phyloP scores from a whole-genome alignment of 129 eudicot genomes.

The Centella asiatica region DNA sequence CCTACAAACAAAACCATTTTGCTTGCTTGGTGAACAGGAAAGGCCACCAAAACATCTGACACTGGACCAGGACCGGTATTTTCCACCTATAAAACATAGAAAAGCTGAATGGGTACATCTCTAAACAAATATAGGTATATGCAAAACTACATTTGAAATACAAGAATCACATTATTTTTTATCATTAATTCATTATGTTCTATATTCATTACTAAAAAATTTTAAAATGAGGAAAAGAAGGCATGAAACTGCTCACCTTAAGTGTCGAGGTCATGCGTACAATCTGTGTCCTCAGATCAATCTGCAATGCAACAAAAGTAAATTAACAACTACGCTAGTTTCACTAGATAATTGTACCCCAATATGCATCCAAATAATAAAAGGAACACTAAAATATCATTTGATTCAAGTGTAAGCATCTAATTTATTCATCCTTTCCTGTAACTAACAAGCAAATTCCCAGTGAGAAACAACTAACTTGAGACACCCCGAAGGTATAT shows the following conservation, averaged over 20 bases:
- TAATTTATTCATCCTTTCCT: neutral
- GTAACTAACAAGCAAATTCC: neutral
- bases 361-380: neutral
- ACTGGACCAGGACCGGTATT: slow-evolving; percentile 62
- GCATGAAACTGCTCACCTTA: slow-evolving; percentile 36
- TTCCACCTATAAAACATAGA: slow-evolving; percentile 42
- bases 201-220: neutral
- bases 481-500: neutral
- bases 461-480: neutral
- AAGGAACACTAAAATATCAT: neutral
- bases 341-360: neutral
- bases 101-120: neutral
- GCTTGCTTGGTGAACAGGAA: slow-evolving; percentile 66
- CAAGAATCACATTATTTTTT: no score
- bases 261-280: slow-evolving; percentile 59
- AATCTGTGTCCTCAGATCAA: slow-evolving; percentile 78
- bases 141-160: neutral
- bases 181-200: neutral
- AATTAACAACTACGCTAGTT: slow-evolving; percentile 1
- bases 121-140: neutral
- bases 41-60: slow-evolving; percentile 57
- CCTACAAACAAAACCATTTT: slow-evolving; percentile 47
- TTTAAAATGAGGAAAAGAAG: slow-evolving; percentile 6
- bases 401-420: neutral
- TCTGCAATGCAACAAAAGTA: slow-evolving; percentile 39